These are phyloP conservation scores for Colletotrichum paranaense DNA, from an alignment of 2,329 filamentous ascomycete species.

Conservation along the genomic window DNA sequence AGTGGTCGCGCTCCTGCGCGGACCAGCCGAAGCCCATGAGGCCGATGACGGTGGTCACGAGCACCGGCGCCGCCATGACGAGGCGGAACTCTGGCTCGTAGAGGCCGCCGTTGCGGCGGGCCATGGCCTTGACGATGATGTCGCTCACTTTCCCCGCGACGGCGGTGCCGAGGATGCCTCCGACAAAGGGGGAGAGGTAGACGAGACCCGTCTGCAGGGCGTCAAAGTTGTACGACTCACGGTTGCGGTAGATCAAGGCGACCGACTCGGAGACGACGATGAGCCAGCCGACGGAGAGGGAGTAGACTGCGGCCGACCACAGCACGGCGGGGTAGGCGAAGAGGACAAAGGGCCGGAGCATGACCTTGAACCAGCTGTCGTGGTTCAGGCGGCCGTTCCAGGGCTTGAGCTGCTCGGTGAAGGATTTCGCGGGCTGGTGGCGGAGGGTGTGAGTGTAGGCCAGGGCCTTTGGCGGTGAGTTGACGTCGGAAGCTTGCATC, in stretches of 20 bases:
- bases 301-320: slow-evolving; percentile 88
- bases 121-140: slow-evolving; percentile 83
- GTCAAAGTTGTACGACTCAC: slow-evolving; percentile 80
- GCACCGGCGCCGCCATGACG: slow-evolving; percentile 86
- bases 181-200: slow-evolving; percentile 90
- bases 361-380: slow-evolving; percentile 84
- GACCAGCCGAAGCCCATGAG: slow-evolving; percentile 99
- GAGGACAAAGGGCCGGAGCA: slow-evolving; percentile 83
- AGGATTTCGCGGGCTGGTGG: slow-evolving; percentile 75
- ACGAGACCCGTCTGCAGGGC: slow-evolving; percentile 85
- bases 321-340: slow-evolving; percentile 89
- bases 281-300: slow-evolving; percentile 92
- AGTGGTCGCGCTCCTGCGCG: slow-evolving; percentile 77
- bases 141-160: slow-evolving; percentile 92
- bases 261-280: slow-evolving; percentile 94
- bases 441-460: slow-evolving; percentile 79
- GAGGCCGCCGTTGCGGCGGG: slow-evolving; percentile 86
- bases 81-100: slow-evolving; percentile 96
- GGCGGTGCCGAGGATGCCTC: slow-evolving; percentile 88
- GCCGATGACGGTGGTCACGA: slow-evolving; percentile 82
- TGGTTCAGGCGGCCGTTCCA: slow-evolving; percentile 83
- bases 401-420: slow-evolving; percentile 77
- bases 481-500: slow-evolving; percentile 47
- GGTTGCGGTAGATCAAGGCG: slow-evolving; percentile 79
- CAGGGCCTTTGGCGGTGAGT: slow-evolving; percentile 42